These are phyloP conservation scores for Penicillium fimorum DNA, from an alignment of 495 filamentous ascomycete genomes.

Conservation along the genomic window DNA sequence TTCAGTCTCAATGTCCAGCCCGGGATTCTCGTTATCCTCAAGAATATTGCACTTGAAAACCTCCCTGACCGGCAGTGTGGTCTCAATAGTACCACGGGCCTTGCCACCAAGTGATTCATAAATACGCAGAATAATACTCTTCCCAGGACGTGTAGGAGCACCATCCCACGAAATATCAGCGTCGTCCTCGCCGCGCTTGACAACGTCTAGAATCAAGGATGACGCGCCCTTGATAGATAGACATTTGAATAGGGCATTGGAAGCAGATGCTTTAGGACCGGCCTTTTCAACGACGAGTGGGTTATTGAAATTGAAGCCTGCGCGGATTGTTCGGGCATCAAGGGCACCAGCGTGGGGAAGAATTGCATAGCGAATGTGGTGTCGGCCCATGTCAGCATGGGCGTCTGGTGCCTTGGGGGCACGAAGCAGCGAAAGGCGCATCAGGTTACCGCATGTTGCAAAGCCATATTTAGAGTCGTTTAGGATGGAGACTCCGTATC, in stretches of 20 bases:
- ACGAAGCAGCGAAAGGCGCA: conserved; percentile 86
- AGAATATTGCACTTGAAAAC: conserved; percentile 77
- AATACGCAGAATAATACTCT: conserved; percentile 76
- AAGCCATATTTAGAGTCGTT: conserved; percentile 98
- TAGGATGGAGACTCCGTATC: conserved; percentile 88
- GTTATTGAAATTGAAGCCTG: conserved; percentile 87
- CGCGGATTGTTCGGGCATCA: conserved; percentile 69
- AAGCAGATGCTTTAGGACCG: conserved; percentile 9
- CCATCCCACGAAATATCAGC: conserved; percentile 76
- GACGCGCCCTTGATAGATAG: conserved; percentile 56
- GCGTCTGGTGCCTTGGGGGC: conserved; percentile 96
- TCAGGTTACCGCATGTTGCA: conserved; percentile 83
- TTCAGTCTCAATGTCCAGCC: conserved; percentile 44
- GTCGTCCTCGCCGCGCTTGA: conserved; percentile 95
- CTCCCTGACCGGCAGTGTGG: conserved; percentile 65
- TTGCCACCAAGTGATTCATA: conserved; percentile 92
- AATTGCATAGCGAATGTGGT: conserved; percentile 88
- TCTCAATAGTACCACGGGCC: conserved; percentile 63
- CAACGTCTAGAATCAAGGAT: conserved; percentile 72
- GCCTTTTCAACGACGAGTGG: conserved; percentile 58
- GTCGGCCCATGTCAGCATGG: conserved; percentile 93
- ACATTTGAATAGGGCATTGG: conserved; percentile 40
- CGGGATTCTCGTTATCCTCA: conserved; percentile 55
- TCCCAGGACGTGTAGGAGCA: conserved; percentile 65
- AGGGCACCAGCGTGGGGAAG: conserved; percentile 77